Conservation (phyloP, 306 rosid species). For the Acacia crassicarpa region DNA sequence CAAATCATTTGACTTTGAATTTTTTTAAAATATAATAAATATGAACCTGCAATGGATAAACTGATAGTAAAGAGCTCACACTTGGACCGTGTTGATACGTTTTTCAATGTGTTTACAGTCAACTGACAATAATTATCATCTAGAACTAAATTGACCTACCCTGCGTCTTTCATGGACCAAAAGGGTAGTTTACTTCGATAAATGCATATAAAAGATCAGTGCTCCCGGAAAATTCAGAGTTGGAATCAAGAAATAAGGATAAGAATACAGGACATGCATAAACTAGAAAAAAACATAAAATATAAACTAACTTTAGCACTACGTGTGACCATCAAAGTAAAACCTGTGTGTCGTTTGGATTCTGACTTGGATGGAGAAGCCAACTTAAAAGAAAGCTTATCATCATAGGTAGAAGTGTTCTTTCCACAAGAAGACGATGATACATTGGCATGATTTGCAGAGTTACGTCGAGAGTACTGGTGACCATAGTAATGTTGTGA, state of each 20-base stretch:
- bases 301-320: background rate
- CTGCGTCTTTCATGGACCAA: background rate
- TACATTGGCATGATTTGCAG: constrained; percentile 54
- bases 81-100: background rate
- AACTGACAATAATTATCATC: background rate
- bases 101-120: background rate
- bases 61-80: background rate
- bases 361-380: constrained; percentile 56
- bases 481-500: constrained; percentile 82
- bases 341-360: constrained; percentile 52
- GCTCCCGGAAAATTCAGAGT: background rate
- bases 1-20: background rate
- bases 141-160: background rate
- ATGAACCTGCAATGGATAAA: background rate
- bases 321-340: constrained; percentile 1
- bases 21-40: background rate
- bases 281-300: background rate
- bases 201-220: constrained; percentile 2
- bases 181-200: background rate
- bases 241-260: constrained; percentile 14
- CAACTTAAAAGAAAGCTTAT: constrained; percentile 61
- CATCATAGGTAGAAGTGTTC: constrained; percentile 48
- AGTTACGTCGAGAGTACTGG: constrained; percentile 83
- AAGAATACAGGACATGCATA: background rate
- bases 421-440: constrained; percentile 74